These are phyloP conservation scores for Pharus latifolius DNA, from an alignment of 176 grass and related monocot genomes.

Conservation along the genomic window DNA sequence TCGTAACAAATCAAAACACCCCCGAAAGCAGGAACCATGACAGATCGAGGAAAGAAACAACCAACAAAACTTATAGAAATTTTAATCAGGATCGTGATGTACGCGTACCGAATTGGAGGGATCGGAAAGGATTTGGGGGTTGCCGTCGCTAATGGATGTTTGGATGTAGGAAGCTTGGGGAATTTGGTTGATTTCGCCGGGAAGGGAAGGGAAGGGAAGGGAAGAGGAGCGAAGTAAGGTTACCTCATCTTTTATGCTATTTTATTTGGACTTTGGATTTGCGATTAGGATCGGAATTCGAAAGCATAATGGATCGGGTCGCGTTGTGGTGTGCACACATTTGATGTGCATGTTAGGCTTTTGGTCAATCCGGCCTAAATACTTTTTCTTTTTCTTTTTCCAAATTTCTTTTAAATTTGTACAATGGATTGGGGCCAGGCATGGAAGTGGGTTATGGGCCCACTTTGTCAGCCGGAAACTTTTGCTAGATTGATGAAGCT, in stretches of 20 bases:
- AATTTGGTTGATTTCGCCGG: constrained; percentile 13
- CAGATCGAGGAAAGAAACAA: neutral
- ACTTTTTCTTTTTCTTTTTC: too few species aligned
- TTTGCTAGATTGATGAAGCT: too few species aligned
- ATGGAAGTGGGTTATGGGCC: too few species aligned
- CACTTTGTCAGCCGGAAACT: too few species aligned
- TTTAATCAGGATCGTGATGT: neutral
- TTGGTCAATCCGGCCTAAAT: too few species aligned
- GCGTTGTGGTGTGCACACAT: too few species aligned
- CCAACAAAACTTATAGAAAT: too few species aligned
- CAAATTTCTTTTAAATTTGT: too few species aligned
- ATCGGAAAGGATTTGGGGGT: neutral
- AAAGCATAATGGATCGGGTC: too few species aligned
- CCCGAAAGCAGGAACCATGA: neutral
- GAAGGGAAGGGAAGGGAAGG: neutral
- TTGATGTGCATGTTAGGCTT: too few species aligned
- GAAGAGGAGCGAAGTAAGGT: neutral
- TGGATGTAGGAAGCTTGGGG: neutral
- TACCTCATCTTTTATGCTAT: neutral
- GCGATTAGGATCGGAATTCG: too few species aligned
- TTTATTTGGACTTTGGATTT: neutral
- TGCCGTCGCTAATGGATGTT: neutral
- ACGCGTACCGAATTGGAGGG: neutral
- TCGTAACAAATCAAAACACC: neutral
- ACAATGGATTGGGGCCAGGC: too few species aligned